Evolutionary conservation across 345 rosid species (phyloP).

Genomic region (Sonneratia caseolaris): DNA sequence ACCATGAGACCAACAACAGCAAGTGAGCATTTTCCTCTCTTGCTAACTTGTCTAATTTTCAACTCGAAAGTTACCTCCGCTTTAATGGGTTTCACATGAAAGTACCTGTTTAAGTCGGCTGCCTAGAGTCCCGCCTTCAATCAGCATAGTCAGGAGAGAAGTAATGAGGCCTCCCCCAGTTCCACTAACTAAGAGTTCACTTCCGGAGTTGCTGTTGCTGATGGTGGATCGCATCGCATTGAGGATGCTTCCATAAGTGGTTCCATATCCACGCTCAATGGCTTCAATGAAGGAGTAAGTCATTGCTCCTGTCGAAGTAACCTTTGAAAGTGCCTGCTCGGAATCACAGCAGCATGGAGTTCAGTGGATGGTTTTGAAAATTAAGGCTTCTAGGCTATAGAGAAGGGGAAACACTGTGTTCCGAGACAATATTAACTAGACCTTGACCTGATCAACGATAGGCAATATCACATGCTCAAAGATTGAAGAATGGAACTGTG

Average conservation of each 20-base stretch:
- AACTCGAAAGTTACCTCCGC: too few species aligned
- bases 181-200: neutral
- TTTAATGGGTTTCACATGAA: conserved; percentile 13
- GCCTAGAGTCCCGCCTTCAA: neutral
- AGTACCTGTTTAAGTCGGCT: neutral
- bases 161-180: neutral
- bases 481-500: too few species aligned
- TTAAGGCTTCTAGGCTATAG: neutral
- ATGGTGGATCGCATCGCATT: neutral
- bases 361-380: neutral
- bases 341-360: neutral
- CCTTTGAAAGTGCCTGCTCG: conserved; percentile 53
- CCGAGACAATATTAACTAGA: neutral
- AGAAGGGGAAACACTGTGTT: too few species aligned
- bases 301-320: conserved; percentile 87
- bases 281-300: conserved; percentile 51
- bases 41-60: too few species aligned
- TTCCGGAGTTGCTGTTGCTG: neutral
- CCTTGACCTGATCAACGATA: too few species aligned
- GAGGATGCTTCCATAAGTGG: neutral
- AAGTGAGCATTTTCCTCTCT: too few species aligned
- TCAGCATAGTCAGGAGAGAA: neutral
- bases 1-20: too few species aligned
- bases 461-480: too few species aligned
- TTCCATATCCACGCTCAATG: neutral